These are phyloP conservation scores for Phytophthora constricta DNA, from an alignment of 352 stramenopile genomes.

Conservation along the genomic window DNA sequence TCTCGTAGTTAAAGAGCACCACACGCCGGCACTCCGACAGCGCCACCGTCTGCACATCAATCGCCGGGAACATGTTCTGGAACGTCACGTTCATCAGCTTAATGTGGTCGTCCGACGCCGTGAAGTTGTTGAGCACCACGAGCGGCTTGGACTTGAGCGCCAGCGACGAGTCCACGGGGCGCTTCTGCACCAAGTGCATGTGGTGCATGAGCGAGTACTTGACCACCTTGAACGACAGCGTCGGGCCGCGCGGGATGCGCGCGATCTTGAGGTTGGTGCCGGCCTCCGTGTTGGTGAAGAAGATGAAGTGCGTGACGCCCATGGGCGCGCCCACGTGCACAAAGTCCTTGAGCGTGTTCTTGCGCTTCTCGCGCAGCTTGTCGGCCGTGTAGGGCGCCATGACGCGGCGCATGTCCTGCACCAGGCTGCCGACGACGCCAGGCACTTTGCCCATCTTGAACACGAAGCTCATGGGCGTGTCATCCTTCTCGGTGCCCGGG, in stretches of 20 bases:
- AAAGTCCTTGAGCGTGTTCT: conserved; percentile 95
- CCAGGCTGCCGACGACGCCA: conserved; percentile 81
- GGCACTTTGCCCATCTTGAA: conserved; percentile 92
- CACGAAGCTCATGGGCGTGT: conserved; percentile 92
- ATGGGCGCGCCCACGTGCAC: conserved; percentile 90
- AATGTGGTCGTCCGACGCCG: conserved; percentile 84
- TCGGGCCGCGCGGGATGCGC: conserved; percentile 93
- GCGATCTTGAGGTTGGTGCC: conserved; percentile 95
- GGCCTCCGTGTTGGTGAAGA: conserved; percentile 95
- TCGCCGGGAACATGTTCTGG: conserved; percentile 99
- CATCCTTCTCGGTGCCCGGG: conserved; percentile 78
- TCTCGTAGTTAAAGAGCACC: conserved; percentile 97
- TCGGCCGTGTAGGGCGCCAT: conserved; percentile 96
- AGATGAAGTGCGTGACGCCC: conserved; percentile 97
- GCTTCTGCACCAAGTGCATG: conserved; percentile 91
- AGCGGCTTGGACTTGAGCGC: conserved; percentile 93
- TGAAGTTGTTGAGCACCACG: conserved; percentile 99
- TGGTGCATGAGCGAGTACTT: conserved; percentile 94
- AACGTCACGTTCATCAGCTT: conserved; percentile 98
- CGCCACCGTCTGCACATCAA: conserved; percentile 97
- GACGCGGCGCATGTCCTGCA: conserved; percentile 93
- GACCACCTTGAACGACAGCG: conserved; percentile 93
- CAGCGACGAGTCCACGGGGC: conserved; percentile 89
- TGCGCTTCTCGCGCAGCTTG: conserved; percentile 91
- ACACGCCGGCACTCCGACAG: conserved; percentile 96